Base-by-base conservation (phyloP, 345 rosid species). In the Euphorbia lathyris region DNA sequence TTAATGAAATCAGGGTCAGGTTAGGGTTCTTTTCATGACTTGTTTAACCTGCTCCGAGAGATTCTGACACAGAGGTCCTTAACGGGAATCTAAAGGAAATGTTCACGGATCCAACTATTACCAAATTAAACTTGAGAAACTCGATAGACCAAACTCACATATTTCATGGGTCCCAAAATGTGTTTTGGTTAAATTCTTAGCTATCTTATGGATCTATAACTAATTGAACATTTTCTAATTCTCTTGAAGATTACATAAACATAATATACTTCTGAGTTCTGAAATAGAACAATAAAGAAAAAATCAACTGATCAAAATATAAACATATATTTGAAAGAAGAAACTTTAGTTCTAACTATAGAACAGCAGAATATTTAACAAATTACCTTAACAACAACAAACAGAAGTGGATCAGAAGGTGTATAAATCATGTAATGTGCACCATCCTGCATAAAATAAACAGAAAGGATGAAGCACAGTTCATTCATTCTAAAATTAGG, bases 351-450 rank as follows among this genome's bases (percentile, higher is more conserved):
- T 58, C 51, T 30, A 66, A 19, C 22, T 30, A 19, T 12, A 23
- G 17, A 59, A 66, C 27, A 23, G 62, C n/a, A n/a, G 22, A 40
- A 50, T 50, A 70, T 32, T 13, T 27, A 55, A 34, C n/a, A 65
- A 16, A 74, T 58, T 83, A 87, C 98, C 96, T 87, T 91, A 42
- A 87, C 82, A 56, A 92, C 98, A 77, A 90, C 93, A 70, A 93
- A 93, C 38, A 89, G 90, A 82, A 90, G 90, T 25, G 98, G 97
- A 79, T 90, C 92, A 34, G 83, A 77, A 50, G 87, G 87, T 40
- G 98, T 93, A 78, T 91, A 93, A 26, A 91, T 86, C 96, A 91
- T 93, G 83, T 86, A 93, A 84, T 93, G 96, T 61, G 90, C 79
- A 69, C 97, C 97, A 79, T 91, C 97, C 98, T 93, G 91, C 69